Evolutionary conservation across 345 rosid species (phyloP).

Genomic region (Heritiera littoralis): DNA sequence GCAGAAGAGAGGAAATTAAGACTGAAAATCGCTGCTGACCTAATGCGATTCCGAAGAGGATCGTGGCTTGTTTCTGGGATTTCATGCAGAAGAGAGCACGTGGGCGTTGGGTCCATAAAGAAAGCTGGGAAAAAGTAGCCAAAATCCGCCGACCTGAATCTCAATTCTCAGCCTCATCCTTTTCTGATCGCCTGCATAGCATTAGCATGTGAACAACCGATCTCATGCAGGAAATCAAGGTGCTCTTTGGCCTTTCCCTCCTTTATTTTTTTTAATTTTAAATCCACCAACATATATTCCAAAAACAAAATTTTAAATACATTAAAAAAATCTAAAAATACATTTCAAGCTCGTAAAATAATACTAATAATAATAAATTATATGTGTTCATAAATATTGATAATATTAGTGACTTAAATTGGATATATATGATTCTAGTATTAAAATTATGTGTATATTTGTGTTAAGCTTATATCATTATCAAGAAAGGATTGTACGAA

Average conservation of each 20-base stretch:
- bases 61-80: constrained; percentile 6
- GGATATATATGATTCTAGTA: no score
- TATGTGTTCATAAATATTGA: no score
- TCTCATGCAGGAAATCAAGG: constrained; percentile 1
- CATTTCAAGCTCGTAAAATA: no score
- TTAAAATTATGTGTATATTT: no score
- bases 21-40: neutral
- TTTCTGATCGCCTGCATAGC: no score
- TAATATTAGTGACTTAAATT: no score
- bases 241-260: neutral
- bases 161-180: neutral
- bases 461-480: no score
- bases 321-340: no score
- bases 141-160: constrained; percentile 22
- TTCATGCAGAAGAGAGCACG: neutral
- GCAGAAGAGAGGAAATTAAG: neutral
- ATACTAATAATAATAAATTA: no score
- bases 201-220: constrained; percentile 27
- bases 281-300: neutral
- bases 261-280: neutral
- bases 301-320: no score
- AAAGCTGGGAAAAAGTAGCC: neutral
- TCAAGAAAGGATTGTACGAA: no score
- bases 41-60: neutral
- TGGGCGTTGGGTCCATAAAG: no score